Conservation (phyloP, 2,329 filamentous ascomycete species). For the Fusarium udum region DNA sequence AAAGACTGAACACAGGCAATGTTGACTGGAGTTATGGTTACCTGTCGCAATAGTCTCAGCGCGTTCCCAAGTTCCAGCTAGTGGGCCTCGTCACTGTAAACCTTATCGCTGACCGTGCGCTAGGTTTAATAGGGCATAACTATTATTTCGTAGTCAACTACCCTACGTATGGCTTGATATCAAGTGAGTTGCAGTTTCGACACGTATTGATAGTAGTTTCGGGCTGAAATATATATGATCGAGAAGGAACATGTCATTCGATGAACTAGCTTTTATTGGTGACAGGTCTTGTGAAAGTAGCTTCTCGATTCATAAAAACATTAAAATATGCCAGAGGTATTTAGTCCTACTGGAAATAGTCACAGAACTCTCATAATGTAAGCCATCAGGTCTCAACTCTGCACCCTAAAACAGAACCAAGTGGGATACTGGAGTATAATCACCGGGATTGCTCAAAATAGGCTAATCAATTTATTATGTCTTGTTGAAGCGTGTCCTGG, state of each 20-base stretch:
- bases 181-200: not conserved
- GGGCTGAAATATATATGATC: not conserved
- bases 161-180: not conserved
- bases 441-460: not conserved
- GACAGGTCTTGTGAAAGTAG: no score
- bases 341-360: fast-evolving
- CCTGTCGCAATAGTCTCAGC: conserved; percentile 8
- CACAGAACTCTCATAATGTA: no score
- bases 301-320: no score
- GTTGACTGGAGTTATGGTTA: conserved; percentile 1
- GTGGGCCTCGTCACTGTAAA: not conserved
- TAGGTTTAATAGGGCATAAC: not conserved
- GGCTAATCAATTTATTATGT: not conserved
- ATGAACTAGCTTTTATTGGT: no score
- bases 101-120: not conserved
- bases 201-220: not conserved
- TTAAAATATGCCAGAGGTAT: no score
- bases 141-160: not conserved
- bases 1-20: not conserved
- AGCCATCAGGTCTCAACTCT: not conserved
- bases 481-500: not conserved
- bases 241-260: no score
- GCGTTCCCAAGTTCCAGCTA: not conserved
- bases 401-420: not conserved
- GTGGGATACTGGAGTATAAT: not conserved